Conservation (phyloP, 108 stramenopile species). For the Skeletonema potamos region DNA sequence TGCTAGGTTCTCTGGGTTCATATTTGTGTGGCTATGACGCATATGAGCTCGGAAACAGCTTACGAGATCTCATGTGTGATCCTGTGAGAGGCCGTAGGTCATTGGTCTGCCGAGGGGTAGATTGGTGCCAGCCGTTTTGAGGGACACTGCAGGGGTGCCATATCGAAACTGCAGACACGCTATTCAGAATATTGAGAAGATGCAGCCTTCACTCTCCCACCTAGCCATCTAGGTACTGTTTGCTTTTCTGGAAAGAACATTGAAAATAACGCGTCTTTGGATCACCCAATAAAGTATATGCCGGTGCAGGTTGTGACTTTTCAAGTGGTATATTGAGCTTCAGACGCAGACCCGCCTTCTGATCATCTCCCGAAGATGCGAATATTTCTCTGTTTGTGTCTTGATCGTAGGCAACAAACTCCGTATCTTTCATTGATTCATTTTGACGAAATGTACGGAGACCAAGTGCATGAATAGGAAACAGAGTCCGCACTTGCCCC, state of each 20-base stretch:
- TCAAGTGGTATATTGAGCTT: slow-evolving; percentile 31
- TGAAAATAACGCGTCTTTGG: slow-evolving; percentile 20
- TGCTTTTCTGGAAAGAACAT: slow-evolving; percentile 29
- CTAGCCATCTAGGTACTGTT: slow-evolving; percentile 37
- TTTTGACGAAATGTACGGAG: not conserved
- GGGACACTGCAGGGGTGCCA: no score
- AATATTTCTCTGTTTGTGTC: slow-evolving; percentile 18
- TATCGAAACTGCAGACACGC: no score
- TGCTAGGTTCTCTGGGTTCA: no score
- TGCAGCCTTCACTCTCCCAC: slow-evolving; percentile 20
- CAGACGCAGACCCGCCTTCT: slow-evolving; percentile 8
- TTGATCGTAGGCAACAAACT: slow-evolving; percentile 31
- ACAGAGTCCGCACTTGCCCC: slow-evolving; percentile 36
- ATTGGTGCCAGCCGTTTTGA: no score
- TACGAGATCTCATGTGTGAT: no score
- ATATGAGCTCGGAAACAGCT: no score
- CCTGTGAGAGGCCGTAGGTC: no score
- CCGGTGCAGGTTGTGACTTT: slow-evolving; percentile 19
- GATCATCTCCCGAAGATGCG: not conserved
- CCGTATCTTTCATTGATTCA: slow-evolving; percentile 7
- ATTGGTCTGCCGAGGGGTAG: no score
- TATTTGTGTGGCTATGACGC: no score
- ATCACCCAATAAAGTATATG: not conserved
- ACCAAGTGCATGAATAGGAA: slow-evolving; percentile 42
- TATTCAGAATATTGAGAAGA: not conserved